These are phyloP conservation scores for Butyriboletus loyo DNA, from an alignment of 768 basidiomycete genomes.

Conservation along the genomic window DNA sequence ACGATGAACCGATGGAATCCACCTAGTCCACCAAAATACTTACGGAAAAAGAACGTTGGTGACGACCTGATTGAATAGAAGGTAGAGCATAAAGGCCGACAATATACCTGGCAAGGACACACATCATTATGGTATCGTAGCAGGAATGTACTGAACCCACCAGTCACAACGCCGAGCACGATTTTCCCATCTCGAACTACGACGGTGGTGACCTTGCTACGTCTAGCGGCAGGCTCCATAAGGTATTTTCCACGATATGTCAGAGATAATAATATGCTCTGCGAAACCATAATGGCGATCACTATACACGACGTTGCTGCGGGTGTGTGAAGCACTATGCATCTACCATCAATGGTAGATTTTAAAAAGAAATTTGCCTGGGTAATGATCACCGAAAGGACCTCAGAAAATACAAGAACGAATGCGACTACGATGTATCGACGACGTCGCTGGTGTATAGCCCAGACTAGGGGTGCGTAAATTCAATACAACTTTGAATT, in stretches of 20 bases:
- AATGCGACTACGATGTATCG: not conserved
- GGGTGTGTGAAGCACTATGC: slow-evolving; percentile 5
- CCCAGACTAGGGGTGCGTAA: slow-evolving; percentile 4
- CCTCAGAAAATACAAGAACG: slow-evolving; percentile 6
- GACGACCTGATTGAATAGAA: not conserved
- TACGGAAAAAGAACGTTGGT: slow-evolving; percentile 19
- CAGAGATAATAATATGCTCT: slow-evolving; percentile 12
- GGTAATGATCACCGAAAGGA: not conserved
- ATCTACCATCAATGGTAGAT: slow-evolving; percentile 7
- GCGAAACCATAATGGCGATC: slow-evolving; percentile 8
- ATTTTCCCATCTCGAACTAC: slow-evolving; percentile 17
- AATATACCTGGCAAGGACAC: not conserved
- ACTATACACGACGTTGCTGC: not conserved
- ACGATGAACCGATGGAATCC: not conserved
- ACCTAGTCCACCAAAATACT: not conserved
- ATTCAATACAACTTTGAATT: not conserved
- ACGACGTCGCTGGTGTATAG: slow-evolving; percentile 8
- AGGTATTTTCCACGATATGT: slow-evolving; percentile 15
- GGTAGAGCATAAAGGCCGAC: not conserved
- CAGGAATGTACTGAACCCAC: slow-evolving; percentile 7
- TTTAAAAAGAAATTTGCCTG: not conserved
- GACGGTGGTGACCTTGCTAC: slow-evolving; percentile 11
- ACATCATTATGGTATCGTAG: not conserved
- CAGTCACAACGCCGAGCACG: slow-evolving; percentile 2
- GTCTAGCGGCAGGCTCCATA: slow-evolving; percentile 6